These are phyloP conservation scores for Penicillium brevicompactum DNA, from an alignment of 2,329 filamentous ascomycete species.

Conservation along the genomic window DNA sequence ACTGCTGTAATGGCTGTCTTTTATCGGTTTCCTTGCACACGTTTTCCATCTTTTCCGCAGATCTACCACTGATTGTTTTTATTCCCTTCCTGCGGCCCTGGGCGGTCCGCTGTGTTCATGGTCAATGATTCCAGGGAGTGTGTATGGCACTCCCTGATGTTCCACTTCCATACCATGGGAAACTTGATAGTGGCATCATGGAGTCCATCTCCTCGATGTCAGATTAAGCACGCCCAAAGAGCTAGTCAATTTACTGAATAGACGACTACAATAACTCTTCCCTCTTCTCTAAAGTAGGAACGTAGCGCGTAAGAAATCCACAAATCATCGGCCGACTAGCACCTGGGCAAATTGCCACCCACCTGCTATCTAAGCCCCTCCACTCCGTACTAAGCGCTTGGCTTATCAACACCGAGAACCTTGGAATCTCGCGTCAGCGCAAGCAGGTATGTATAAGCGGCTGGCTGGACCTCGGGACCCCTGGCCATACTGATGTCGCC, in stretches of 20 bases:
- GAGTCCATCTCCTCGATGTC: neutral
- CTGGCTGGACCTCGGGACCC: neutral
- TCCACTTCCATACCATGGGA: neutral
- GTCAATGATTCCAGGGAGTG: slow-evolving; percentile 8
- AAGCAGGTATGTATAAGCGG: neutral
- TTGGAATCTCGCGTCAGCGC: neutral
- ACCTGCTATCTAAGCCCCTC: no score
- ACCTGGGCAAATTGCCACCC: neutral
- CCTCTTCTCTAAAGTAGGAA: neutral
- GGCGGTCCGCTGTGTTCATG: slow-evolving; percentile 6
- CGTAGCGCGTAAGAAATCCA: no score
- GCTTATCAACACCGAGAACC: neutral
- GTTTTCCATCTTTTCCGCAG: slow-evolving; percentile 7
- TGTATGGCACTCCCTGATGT: slow-evolving; percentile 5
- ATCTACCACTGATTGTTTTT: slow-evolving; percentile 7
- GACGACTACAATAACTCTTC: slow-evolving; percentile 7
- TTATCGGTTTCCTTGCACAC: slow-evolving; percentile 11
- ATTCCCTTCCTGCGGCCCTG: neutral
- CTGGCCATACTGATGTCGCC: neutral
- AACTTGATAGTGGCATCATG: neutral
- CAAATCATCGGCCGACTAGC: no score
- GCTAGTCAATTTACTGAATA: slow-evolving; percentile 21
- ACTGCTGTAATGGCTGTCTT: slow-evolving; percentile 24
- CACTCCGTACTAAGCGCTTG: no score
- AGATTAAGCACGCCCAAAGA: slow-evolving; percentile 3